phyloP scores from a whole-genome alignment of 257 asterid genomes.

The Solanum chaucha region DNA sequence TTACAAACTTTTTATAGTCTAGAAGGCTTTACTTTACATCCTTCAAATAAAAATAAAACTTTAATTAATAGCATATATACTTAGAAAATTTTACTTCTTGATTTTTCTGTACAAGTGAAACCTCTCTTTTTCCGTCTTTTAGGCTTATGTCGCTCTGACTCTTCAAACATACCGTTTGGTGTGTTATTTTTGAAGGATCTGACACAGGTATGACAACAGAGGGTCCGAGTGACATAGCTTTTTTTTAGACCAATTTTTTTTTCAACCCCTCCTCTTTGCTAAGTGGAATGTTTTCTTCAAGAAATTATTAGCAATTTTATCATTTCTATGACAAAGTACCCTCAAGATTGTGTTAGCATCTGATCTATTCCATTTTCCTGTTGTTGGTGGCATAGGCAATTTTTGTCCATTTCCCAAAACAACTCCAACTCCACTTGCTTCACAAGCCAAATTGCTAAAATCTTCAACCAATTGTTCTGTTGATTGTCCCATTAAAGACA shows the following conservation, averaged over 20 bases:
- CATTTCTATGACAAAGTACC: slow-evolving; percentile 73
- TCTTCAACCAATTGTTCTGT: slow-evolving; percentile 82
- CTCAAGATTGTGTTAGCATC: slow-evolving; percentile 83
- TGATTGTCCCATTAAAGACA: slow-evolving; percentile 58
- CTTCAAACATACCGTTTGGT: neutral
- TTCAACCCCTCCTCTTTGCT: slow-evolving; percentile 61
- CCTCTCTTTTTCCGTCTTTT: neutral
- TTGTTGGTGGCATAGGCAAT: slow-evolving; percentile 82
- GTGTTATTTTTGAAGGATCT: neutral
- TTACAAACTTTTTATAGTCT: neutral
- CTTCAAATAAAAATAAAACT: neutral
- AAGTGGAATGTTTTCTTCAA: slow-evolving; percentile 70
- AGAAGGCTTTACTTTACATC: neutral
- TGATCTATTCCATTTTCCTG: slow-evolving; percentile 71
- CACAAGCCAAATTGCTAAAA: slow-evolving; percentile 66
- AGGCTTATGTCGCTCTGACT: neutral
- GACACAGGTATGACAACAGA: neutral
- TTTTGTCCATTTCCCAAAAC: slow-evolving; percentile 46
- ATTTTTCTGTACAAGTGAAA: neutral
- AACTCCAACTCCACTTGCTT: slow-evolving; percentile 53
- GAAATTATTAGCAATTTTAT: slow-evolving; percentile 54
- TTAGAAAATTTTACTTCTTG: neutral
- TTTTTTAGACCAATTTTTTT: neutral
- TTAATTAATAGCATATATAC: neutral
- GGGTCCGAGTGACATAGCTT: neutral